Conservation (phyloP, 805 yeast species). For the Brettanomyces sp. region DNA sequence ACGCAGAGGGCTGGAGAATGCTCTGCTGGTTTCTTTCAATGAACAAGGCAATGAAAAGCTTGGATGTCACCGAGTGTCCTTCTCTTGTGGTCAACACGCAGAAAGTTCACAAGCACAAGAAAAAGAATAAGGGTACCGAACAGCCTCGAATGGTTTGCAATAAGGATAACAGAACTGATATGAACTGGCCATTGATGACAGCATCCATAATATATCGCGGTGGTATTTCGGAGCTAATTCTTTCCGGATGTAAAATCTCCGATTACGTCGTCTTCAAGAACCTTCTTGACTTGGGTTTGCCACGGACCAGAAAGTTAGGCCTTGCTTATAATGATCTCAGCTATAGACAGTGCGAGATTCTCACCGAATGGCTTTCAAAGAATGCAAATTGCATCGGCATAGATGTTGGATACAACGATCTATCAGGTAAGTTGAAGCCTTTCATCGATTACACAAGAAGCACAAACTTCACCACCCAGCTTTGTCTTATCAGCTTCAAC, state of each 20-base stretch:
- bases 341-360: constrained; percentile 44
- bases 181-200: constrained; percentile 76
- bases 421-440: constrained; percentile 30
- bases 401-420: constrained; percentile 78
- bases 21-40: constrained; percentile 67
- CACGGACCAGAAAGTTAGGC: constrained; percentile 57
- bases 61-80: constrained; percentile 69
- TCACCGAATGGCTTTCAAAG: constrained; percentile 50
- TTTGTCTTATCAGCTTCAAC: constrained; percentile 52
- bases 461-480: constrained; percentile 8
- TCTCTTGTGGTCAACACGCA: constrained; percentile 35
- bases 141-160: constrained; percentile 35
- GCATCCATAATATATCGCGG: constrained; percentile 61
- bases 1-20: constrained; percentile 65
- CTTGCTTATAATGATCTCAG: constrained; percentile 65
- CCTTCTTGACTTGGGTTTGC: constrained; percentile 47
- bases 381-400: constrained; percentile 50
- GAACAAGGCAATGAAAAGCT: constrained; percentile 44
- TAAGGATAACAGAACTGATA: constrained; percentile 51
- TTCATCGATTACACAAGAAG: constrained; percentile 25
- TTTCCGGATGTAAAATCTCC: constrained; percentile 66
- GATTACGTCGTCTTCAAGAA: constrained; percentile 42
- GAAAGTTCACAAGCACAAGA: constrained; percentile 25
- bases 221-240: constrained; percentile 69
- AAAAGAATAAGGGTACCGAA: constrained; percentile 10